phyloP scores from a whole-genome alignment of 148 eudicot genomes.

The Simmondsia chinensis region DNA sequence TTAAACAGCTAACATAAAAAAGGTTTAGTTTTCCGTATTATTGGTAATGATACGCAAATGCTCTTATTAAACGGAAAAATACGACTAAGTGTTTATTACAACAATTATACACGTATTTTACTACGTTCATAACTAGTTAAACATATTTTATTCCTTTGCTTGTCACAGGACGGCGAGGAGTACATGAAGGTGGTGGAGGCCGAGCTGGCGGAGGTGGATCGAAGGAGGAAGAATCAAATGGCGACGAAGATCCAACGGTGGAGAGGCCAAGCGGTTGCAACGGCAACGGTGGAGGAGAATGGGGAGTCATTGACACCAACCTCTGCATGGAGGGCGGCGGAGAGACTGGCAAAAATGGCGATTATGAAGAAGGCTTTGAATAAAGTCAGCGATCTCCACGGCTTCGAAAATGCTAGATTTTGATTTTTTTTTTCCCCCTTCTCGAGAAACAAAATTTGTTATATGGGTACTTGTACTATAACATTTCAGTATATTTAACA shows the following conservation, averaged over 20 bases:
- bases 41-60: too few species aligned
- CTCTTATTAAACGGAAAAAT: too few species aligned
- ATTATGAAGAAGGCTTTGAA: conserved; percentile 45
- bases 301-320: conserved; percentile 78
- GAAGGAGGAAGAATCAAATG: conserved; percentile 38
- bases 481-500: too few species aligned
- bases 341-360: conserved; percentile 69
- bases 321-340: conserved; percentile 75
- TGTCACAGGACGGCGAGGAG: conserved; percentile 42
- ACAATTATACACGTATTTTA: too few species aligned
- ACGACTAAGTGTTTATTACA: too few species aligned
- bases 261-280: conserved; percentile 8
- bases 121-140: too few species aligned
- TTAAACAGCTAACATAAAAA: too few species aligned
- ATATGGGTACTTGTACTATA: too few species aligned
- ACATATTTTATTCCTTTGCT: conserved; percentile 24
- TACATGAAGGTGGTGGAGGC: conserved; percentile 41
- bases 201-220: conserved; percentile 41
- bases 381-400: conserved; percentile 68
- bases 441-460: too few species aligned
- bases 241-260: too few species aligned
- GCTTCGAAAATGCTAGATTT: conserved; percentile 91
- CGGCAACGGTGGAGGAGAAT: conserved; percentile 34
- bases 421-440: conserved; percentile 15
- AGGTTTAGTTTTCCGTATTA: too few species aligned